Evolutionary conservation across 805 yeast species (phyloP), one percentile per base, ranked within the genome.

Genomic region (Candida alai): DNA sequence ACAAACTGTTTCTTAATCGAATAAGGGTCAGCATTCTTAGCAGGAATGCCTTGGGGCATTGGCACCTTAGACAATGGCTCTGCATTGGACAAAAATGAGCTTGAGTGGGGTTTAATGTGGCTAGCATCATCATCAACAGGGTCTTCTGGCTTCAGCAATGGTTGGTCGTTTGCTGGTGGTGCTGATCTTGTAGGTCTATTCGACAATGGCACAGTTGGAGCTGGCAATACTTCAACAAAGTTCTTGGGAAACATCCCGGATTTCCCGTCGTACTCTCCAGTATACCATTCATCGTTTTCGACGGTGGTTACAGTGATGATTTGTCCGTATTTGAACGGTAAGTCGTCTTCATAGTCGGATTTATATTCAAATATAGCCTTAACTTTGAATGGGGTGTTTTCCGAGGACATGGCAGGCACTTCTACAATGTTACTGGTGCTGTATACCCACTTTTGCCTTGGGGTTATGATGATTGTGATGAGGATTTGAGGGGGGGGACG

Each of bases 251-350:
- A 93, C 64, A 89, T 80, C 6, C 98, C 98, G 14, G 73, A 58
- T 28, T 62, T 58, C 4, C 85, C 85, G 20, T 63, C 62, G 47
- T 73, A 83, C 4, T 68, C 62, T 3, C 98, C 98, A 24, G 73
- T 65, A 52, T 76, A 83, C 97, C 97, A 93, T 43, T 89, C 96
- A 5, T 80, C 95, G 56, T 90, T 97, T 46, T 87, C 96, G 34
- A 85, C 68, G 24, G 75, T 77, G 4, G 80, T 77, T 18, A 90
- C 96, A 3, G 78, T 74, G 44, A 90, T 80, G 19, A 73, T 44
- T 54, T 84, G 87, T 14, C 84, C 89, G 4, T 65, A 74, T 0
- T 57, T 55, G 47, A 90, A 89, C 21, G 73, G 67, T 52, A 90
- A 70, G 56, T 90, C 98, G 54, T 93, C 97, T 19, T 79, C 86